Base-by-base conservation (phyloP, 495 filamentous ascomycete species). In the Podospora sp. region DNA sequence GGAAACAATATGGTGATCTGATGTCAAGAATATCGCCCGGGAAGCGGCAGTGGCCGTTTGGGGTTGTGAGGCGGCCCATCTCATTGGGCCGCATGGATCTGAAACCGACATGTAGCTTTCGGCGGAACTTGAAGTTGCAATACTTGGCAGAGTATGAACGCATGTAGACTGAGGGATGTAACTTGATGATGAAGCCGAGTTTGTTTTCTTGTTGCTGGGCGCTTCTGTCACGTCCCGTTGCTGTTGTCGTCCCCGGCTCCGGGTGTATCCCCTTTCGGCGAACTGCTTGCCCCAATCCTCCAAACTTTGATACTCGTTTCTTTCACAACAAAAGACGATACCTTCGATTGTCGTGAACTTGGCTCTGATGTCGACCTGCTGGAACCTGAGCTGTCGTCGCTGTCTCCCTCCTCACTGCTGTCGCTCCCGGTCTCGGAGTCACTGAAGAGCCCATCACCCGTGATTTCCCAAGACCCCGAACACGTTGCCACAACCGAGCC, bases 401-500 rank as follows among this genome's bases (percentile, higher is more conserved):
- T 63, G 20, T 58, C 60, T 9, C 68, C 57, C 27, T 56, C 68
- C 24, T 60, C 66, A 22, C 55, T 68, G 21, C 59, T 64, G 6
- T 36, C 40, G 6, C 60, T 52, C 25, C 51, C 58, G 5, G 40
- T 46, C 4, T 64, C 69, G 5, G 61, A 52, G 35, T 51, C 61
- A 1, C 40, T 46, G 40, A 46, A 46, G 12, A 4, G 25, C 9
- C 73, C 67, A 7, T 72, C 72, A 20, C 75, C 69, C 12, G 68
- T 65, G 62, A 80, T 68, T 63, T 72, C 72, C 81, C 80, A 83
- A 63, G 81, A 74, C 20, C 92, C 92, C 26, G 91, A 91, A 71
- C 87, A 91, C 2, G 90, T 94, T n/a, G 89, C 92, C 29, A 89
- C 78, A 29, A 94, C 87, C 57, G 81, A 84, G 4, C 90, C 90